Base-by-base conservation (phyloP, 495 filamentous ascomycete species). In the Penicillium diatomitis region DNA sequence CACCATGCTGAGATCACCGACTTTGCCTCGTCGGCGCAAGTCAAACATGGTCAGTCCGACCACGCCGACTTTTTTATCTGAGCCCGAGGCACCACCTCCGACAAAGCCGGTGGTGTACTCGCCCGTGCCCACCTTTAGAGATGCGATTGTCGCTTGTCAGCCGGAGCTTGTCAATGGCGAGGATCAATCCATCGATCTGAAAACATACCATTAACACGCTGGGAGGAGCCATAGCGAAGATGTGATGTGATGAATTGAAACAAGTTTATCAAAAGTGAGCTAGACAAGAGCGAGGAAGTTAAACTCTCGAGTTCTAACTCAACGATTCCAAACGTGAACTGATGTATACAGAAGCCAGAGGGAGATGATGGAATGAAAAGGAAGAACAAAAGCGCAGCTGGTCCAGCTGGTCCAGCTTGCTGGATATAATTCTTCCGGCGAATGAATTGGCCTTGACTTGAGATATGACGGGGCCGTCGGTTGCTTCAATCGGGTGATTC, bases 41-140 rank as follows among this genome's bases (percentile, higher is more conserved):
- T 96, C 90, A 60, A 96, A 96, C 52, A 96, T 72, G 31, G 86
- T 88, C 54, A 96, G 69, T 2, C 87, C 90, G 5, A 96, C 90
- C 0, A 96, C 90, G 44, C 90, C 90, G 10, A 95, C 83, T 60
- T 94, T 94, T 73, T 95, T 95, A 76, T 95, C 88, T 32, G 86
- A 90, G 7, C 76, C 77, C 1, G 87, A 91, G 41, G 80, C 83
- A 41, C 81, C 83, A 55, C 80, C 81, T 41, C 85, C 87, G 53
- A 90, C 86, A 57, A 88, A 92, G 35, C 88, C 88, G 40, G 90
- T 95, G 52, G 90, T 96, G 77, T 96, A 96, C 71, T 96, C 90
- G 48, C 90, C 88, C n/a, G 87, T 90, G 29, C 88, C 87, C 34
- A 94, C 79, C 84, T 87, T 54, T 28, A 30, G 39, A 31, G 9